Evolutionary conservation across 805 yeast species (phyloP).

Genomic region (Saccharomycopsis schoenii): DNA sequence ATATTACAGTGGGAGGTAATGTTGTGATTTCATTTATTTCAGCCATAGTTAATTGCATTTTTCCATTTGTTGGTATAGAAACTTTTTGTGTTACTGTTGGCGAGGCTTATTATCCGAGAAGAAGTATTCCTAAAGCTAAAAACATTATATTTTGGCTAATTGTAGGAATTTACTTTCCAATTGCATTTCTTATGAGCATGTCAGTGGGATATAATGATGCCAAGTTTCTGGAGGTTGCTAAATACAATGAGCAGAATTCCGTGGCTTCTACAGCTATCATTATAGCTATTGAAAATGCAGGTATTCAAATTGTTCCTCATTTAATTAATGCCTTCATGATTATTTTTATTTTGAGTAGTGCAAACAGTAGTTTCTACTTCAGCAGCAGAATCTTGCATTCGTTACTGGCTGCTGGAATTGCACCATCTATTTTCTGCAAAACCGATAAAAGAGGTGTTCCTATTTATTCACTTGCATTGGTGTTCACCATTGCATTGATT

Average conservation of each 20-base stretch:
- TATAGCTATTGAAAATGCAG: conserved; percentile 39
- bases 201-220: conserved; percentile 43
- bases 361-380: conserved; percentile 37
- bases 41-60: conserved; percentile 42
- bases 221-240: conserved; percentile 25
- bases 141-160: conserved; percentile 46
- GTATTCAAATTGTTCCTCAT: conserved; percentile 37
- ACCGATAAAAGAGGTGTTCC: conserved; percentile 37
- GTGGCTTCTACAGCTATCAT: conserved; percentile 43
- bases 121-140: conserved; percentile 42
- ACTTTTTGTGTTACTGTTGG: conserved; percentile 39
- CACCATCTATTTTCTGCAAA: conserved; percentile 33
- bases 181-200: conserved; percentile 46
- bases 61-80: conserved; percentile 43
- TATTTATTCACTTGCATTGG: conserved; percentile 31
- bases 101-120: conserved; percentile 39
- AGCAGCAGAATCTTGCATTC: conserved; percentile 35
- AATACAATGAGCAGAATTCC: conserved; percentile 30
- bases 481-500: conserved; percentile 31
- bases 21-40: conserved; percentile 44
- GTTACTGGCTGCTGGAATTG: conserved; percentile 35
- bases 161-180: conserved; percentile 40
- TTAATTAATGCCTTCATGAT: conserved; percentile 40
- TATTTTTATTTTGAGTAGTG: conserved; percentile 33
- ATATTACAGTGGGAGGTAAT: conserved; percentile 27